Evolutionary conservation across 2,329 filamentous ascomycete species (phyloP).

Genomic region (Anthostomella pinea): DNA sequence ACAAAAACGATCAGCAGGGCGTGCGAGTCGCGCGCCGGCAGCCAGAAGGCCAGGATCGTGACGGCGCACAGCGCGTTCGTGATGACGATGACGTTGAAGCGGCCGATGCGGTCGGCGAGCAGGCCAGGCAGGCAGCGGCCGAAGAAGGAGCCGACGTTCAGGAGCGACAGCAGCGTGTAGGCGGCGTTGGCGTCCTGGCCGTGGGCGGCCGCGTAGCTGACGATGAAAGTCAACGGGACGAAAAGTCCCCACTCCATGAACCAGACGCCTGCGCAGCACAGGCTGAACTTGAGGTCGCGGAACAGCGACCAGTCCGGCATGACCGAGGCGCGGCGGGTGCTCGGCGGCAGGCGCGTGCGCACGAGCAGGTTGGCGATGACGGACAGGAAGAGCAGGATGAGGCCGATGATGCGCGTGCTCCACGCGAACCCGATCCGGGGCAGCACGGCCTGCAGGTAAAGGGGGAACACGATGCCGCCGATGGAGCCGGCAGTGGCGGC

Average conservation of each 20-base stretch:
- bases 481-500: slow-evolving; percentile 70
- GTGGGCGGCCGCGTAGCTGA: slow-evolving; percentile 53
- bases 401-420: slow-evolving; percentile 48
- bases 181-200: slow-evolving; percentile 59
- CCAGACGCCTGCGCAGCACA: slow-evolving; percentile 62
- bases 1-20: slow-evolving; percentile 64
- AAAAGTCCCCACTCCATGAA: slow-evolving; percentile 59
- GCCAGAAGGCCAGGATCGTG: slow-evolving; percentile 65
- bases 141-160: slow-evolving; percentile 75
- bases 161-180: slow-evolving; percentile 74
- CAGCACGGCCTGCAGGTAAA: slow-evolving; percentile 45
- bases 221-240: slow-evolving; percentile 26
- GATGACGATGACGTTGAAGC: slow-evolving; percentile 76
- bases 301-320: slow-evolving; percentile 63
- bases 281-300: slow-evolving; percentile 54
- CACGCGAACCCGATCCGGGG: slow-evolving; percentile 47
- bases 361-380: slow-evolving; percentile 47
- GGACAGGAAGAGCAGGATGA: slow-evolving; percentile 47
- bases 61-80: slow-evolving; percentile 58
- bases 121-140: slow-evolving; percentile 75
- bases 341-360: slow-evolving; percentile 52
- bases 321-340: slow-evolving; percentile 40
- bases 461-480: slow-evolving; percentile 64
- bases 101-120: slow-evolving; percentile 71
- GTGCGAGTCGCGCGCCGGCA: slow-evolving; percentile 55